Percentiles rank a stretch among this genome's conserved stretches.
Evolutionary conservation across 2,329 filamentous ascomycete species (phyloP).

Genomic region (Herpotrichia juniperi): DNA sequence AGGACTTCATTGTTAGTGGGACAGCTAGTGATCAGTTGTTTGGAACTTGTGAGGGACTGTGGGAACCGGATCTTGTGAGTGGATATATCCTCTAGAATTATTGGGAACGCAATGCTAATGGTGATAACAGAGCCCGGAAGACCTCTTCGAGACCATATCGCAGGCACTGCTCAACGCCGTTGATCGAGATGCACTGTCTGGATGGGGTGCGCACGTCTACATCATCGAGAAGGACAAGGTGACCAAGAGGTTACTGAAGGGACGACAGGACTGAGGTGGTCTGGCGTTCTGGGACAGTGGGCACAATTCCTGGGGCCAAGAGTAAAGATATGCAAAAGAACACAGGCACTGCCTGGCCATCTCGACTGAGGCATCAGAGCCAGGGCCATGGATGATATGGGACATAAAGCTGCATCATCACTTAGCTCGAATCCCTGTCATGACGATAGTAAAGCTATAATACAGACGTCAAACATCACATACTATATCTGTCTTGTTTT

Average conservation of each 20-base stretch:
- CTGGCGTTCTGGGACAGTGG: slow-evolving; percentile 3
- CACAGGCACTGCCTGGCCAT: not conserved
- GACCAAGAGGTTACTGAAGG: slow-evolving; percentile 97
- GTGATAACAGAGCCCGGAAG: slow-evolving; percentile 74
- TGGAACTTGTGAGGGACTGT: slow-evolving; percentile 96
- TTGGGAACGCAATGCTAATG: slow-evolving; percentile 11
- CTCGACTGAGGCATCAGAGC: not conserved
- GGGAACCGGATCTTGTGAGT: slow-evolving; percentile 94
- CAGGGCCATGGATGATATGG: slow-evolving; percentile 2
- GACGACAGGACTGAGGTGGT: slow-evolving; percentile 75
- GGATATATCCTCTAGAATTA: not conserved
- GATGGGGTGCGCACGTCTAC: slow-evolving; percentile 98
- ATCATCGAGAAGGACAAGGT: slow-evolving; percentile 99
- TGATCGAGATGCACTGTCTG: slow-evolving; percentile 93
- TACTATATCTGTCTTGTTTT: not conserved
- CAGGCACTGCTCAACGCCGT: slow-evolving; percentile 95
- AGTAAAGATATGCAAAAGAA: not conserved
- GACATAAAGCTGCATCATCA: slow-evolving; percentile 22
- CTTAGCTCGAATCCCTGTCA: slow-evolving; percentile 7
- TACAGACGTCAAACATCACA: slow-evolving; percentile 6
- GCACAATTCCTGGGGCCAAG: slow-evolving; percentile 13
- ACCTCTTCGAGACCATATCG: slow-evolving; percentile 97
- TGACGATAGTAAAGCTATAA: slow-evolving; percentile 11
- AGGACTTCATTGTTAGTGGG: slow-evolving; percentile 98
- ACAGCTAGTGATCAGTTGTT: slow-evolving; percentile 97